These are phyloP conservation scores for Aspergillus udagawae DNA, from an alignment of 2,329 filamentous ascomycete genomes.

Conservation along the genomic window DNA sequence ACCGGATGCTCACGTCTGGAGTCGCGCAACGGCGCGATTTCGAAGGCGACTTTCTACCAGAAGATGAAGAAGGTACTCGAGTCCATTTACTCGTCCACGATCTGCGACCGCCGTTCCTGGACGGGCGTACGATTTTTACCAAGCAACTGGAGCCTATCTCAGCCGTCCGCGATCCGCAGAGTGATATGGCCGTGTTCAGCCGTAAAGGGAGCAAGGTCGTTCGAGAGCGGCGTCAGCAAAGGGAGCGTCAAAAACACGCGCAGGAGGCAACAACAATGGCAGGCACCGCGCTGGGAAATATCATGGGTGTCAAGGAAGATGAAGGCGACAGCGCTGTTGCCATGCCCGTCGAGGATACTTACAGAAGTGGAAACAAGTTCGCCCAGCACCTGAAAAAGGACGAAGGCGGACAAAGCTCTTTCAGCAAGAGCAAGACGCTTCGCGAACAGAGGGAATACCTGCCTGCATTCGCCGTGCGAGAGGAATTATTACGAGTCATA, in stretches of 20 bases:
- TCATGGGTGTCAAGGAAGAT: conserved; percentile 93
- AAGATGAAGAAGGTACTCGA: conserved; percentile 80
- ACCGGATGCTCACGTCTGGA: conserved; percentile 94
- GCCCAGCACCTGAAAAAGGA: conserved; percentile 84
- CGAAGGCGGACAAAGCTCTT: conserved; percentile 76
- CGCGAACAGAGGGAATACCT: conserved; percentile 89
- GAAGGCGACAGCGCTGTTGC: conserved; percentile 81
- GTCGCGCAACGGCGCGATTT: conserved; percentile 86
- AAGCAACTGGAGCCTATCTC: conserved; percentile 95
- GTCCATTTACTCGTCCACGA: conserved; percentile 93
- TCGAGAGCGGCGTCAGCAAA: conserved; percentile 83
- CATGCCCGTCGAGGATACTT: conserved; percentile 67
- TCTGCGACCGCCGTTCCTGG: conserved; percentile 86
- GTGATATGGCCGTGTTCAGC: conserved; percentile 98
- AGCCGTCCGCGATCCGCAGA: conserved; percentile 87
- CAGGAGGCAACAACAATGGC: conserved; percentile 92
- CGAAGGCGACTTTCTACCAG: conserved; percentile 74
- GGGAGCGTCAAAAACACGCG: conserved; percentile 88
- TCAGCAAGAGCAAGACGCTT: conserved; percentile 87
- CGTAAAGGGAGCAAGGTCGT: conserved; percentile 92
- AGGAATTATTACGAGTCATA: conserved; percentile 87
- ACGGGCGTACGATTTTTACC: conserved; percentile 93
- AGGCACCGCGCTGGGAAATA: conserved; percentile 85
- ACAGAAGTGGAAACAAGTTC: conserved; percentile 71
- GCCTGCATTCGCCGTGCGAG: conserved; percentile 91